Percentiles rank a stretch among this genome's conserved stretches.
These are phyloP conservation scores for Pezicula neosporulosa DNA, from an alignment of 2,329 filamentous ascomycete species.

Conservation along the genomic window DNA sequence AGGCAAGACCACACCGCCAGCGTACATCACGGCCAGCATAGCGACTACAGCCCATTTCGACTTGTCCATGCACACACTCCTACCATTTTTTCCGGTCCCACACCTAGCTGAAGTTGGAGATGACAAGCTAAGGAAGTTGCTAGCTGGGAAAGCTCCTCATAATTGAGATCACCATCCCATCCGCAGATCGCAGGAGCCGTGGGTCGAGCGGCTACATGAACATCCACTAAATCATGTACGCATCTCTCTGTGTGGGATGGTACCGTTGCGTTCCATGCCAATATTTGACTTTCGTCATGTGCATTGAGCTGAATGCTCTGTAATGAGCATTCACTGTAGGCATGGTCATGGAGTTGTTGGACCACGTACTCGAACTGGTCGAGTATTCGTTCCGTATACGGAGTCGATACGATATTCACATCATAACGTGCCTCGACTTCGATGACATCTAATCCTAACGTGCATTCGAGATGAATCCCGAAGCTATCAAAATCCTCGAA, in stretches of 20 bases:
- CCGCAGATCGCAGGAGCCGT: slow-evolving; percentile 3
- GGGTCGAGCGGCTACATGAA: background rate
- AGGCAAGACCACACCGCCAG: slow-evolving; percentile 20
- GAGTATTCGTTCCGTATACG: background rate
- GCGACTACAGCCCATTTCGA: slow-evolving; percentile 16
- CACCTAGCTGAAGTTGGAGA: slow-evolving; percentile 4
- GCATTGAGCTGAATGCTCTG: slow-evolving; percentile 1
- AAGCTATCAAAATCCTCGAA: slow-evolving; percentile 3
- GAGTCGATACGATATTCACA: background rate
- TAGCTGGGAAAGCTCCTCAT: slow-evolving; percentile 12
- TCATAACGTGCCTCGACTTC: slow-evolving; percentile 1
- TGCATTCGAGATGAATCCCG: slow-evolving; percentile 1
- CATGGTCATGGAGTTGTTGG: background rate
- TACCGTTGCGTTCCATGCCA: slow-evolving; percentile 8
- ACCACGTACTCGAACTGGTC: slow-evolving; percentile 1
- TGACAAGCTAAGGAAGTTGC: slow-evolving; percentile 6
- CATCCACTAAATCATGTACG: background rate
- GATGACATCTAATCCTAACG: background rate
- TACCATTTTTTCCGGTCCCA: slow-evolving; percentile 8
- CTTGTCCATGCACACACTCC: slow-evolving; percentile 18
- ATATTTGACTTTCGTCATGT: slow-evolving; percentile 1
- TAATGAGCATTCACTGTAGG: background rate
- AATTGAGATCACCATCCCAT: slow-evolving; percentile 12
- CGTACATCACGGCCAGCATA: slow-evolving; percentile 17
- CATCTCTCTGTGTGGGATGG: slow-evolving; percentile 6